phyloP scores from a whole-genome alignment of 164 flowering plant genomes.

The Magnolia kwangsiensis region DNA sequence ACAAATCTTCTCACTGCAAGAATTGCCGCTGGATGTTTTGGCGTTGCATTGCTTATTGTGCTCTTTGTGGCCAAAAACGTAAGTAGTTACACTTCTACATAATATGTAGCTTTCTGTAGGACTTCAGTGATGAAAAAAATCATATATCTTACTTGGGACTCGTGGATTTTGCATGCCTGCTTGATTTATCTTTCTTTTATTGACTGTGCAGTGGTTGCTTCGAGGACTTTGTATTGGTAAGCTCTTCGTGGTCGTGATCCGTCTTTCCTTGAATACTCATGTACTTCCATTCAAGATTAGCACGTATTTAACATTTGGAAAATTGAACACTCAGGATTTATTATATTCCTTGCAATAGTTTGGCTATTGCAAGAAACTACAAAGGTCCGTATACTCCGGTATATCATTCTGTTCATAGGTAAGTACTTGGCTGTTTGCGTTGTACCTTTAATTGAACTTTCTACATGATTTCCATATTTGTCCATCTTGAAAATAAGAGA shows the following conservation, averaged over 20 bases:
- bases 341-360: constrained; percentile 66
- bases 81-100: constrained; percentile 21
- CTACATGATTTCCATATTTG: neutral
- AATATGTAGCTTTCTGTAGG: neutral
- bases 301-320: neutral
- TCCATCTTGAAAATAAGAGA: neutral
- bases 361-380: constrained; percentile 91
- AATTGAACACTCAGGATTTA: constrained; percentile 59
- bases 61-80: constrained; percentile 92
- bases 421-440: constrained; percentile 7
- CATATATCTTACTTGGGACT: no score
- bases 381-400: constrained; percentile 61
- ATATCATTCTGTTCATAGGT: constrained; percentile 92
- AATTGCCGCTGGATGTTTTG: constrained; percentile 91
- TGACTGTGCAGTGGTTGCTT: constrained; percentile 74
- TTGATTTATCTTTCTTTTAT: neutral
- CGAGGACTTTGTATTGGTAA: constrained; percentile 93
- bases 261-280: neutral
- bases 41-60: constrained; percentile 67
- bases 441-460: neutral
- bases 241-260: constrained; percentile 15
- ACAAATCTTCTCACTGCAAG: constrained; percentile 80
- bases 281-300: neutral
- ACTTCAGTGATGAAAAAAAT: no score
- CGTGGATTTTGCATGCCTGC: neutral